Evolutionary conservation across 225 moss, liverwort and hornwort species (phyloP).

Genomic region (Climacium dendroides): DNA sequence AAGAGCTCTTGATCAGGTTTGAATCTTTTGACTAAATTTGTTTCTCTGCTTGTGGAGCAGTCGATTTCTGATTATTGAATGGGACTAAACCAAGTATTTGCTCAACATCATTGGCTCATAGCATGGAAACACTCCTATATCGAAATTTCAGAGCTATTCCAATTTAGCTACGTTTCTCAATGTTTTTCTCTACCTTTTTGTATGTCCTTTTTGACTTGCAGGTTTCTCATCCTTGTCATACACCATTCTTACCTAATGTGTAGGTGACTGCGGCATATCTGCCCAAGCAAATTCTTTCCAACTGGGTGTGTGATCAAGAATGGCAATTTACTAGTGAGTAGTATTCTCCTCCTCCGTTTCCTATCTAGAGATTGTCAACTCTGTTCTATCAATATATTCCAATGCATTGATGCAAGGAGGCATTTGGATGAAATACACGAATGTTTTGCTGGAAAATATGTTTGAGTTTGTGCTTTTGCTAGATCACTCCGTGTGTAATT

Average conservation of each 20-base stretch:
- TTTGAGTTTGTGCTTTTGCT: not conserved
- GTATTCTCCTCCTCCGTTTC: not conserved
- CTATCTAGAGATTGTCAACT: not conserved
- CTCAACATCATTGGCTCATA: not conserved
- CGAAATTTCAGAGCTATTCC: not conserved
- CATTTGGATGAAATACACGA: not conserved
- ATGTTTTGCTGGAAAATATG: not conserved
- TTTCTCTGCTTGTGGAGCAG: not conserved
- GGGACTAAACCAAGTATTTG: not conserved
- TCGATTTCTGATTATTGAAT: not conserved
- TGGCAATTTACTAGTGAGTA: conserved; percentile 56
- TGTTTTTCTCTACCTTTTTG: not conserved
- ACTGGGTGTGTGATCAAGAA: not conserved
- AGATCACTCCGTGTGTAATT: not conserved
- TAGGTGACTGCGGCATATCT: not conserved
- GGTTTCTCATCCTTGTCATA: not conserved
- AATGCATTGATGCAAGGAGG: not conserved
- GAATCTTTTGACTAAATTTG: not conserved
- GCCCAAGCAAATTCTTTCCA: not conserved
- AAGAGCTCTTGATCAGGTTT: not conserved
- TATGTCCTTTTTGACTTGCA: not conserved
- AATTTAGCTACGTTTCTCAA: not conserved
- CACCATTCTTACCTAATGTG: not conserved
- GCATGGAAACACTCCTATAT: not conserved
- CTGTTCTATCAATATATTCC: not conserved